phyloP scores from a whole-genome alignment of 441 rosid genomes.

The Mallotus repandus region DNA sequence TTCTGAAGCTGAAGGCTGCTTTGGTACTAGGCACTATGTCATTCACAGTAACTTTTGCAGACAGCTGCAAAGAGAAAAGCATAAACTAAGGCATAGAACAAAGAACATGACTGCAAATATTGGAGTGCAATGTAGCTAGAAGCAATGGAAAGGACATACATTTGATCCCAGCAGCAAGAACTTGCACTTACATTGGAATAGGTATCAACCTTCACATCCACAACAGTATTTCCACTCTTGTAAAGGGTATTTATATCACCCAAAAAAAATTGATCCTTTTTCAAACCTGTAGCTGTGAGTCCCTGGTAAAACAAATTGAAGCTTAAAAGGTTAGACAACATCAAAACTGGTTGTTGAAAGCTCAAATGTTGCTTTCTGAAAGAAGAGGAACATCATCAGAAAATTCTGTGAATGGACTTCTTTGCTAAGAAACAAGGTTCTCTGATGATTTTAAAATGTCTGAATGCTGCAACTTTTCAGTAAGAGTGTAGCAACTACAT shows the following conservation, averaged over 20 bases:
- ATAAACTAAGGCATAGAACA: constrained; percentile 19
- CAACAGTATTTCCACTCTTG: constrained; percentile 58
- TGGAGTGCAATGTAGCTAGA: neutral
- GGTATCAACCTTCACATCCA: constrained; percentile 73
- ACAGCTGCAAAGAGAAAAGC: constrained; percentile 42
- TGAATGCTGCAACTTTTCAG: neutral
- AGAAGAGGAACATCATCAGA: neutral
- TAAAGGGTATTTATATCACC: constrained; percentile 71
- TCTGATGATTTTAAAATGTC: neutral
- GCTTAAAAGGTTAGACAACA: constrained; percentile 8
- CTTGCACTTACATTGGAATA: constrained; percentile 53
- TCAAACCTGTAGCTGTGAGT: constrained; percentile 70
- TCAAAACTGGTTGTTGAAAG: neutral
- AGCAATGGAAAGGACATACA: constrained; percentile 12
- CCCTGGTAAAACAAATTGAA: constrained; percentile 42
- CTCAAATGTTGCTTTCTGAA: neutral
- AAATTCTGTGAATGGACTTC: neutral
- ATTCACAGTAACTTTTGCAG: constrained; percentile 61
- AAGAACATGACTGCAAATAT: constrained; percentile 7
- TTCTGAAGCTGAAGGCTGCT: constrained; percentile 59
- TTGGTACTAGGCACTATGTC: constrained; percentile 57
- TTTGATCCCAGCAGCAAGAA: constrained; percentile 16
- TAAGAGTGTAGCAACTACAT: neutral
- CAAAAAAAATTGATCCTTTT: constrained; percentile 56
- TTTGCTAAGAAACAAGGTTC: neutral